Evolutionary conservation across 495 filamentous ascomycete species (phyloP).

Genomic region (Hypoxylon cercidicola): DNA sequence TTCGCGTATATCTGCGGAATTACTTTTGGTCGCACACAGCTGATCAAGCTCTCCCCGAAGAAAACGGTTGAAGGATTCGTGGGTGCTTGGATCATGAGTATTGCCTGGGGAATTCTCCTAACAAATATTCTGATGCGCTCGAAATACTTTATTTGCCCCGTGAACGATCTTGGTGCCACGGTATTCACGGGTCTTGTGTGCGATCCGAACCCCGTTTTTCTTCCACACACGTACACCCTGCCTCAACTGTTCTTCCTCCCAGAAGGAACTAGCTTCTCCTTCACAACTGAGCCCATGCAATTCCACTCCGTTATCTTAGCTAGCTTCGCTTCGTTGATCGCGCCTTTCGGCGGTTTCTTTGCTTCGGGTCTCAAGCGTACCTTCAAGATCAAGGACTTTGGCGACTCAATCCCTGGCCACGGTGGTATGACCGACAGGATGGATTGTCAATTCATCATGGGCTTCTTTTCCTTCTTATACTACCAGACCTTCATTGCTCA

Average conservation of each 20-base stretch:
- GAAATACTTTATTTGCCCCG: constrained; percentile 98
- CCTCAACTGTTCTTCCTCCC: constrained; percentile 73
- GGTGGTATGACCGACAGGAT: constrained; percentile 99
- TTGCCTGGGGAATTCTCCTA: constrained; percentile 83
- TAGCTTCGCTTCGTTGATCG: constrained; percentile 95
- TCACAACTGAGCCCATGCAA: constrained; percentile 88
- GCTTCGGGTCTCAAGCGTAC: constrained; percentile 97
- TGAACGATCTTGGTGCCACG: constrained; percentile 94
- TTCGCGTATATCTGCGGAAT: constrained; percentile 99
- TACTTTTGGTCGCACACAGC: constrained; percentile 92
- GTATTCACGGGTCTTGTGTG: constrained; percentile 91
- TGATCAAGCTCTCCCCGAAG: constrained; percentile 98
- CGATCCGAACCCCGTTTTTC: constrained; percentile 91
- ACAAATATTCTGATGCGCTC: constrained; percentile 90
- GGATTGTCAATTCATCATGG: constrained; percentile 99
- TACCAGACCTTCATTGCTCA: constrained; percentile 97
- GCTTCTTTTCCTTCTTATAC: constrained; percentile 97
- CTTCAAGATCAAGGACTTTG: constrained; percentile 99
- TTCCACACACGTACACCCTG: constrained; percentile 80
- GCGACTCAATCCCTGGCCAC: constrained; percentile 96
- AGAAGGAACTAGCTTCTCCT: constrained; percentile 58
- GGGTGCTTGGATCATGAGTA: constrained; percentile 95
- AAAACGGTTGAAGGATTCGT: constrained; percentile 99
- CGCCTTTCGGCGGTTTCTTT: constrained; percentile 98
- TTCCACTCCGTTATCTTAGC: constrained; percentile 92